Conservation (phyloP, 352 stramenopile species). For the Pythium aphanidermatum region DNA sequence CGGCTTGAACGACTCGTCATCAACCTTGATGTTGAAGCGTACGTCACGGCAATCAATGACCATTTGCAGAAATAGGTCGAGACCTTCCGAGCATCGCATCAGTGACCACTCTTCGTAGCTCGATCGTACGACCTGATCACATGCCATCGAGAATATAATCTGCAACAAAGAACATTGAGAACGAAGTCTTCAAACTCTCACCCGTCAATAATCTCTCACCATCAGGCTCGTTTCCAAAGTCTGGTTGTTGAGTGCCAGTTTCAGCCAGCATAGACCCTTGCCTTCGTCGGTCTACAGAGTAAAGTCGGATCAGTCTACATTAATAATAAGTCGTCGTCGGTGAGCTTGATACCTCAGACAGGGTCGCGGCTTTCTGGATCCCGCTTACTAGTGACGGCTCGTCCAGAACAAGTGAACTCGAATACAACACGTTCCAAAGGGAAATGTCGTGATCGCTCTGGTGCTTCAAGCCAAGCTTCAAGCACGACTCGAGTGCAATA, state of each 20-base stretch:
- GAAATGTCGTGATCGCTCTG: constrained; percentile 40
- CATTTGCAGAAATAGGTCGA: constrained; percentile 70
- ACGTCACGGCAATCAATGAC: constrained; percentile 64
- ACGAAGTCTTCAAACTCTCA: no score
- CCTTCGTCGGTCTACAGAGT: constrained; percentile 43
- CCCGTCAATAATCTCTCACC: constrained; percentile 30
- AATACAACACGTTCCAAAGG: constrained; percentile 69
- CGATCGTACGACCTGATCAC: constrained; percentile 60
- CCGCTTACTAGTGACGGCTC: constrained; percentile 60
- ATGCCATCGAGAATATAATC: constrained; percentile 74
- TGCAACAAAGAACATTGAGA: constrained; percentile 10
- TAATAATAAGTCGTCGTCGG: constrained; percentile 1
- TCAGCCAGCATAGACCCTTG: constrained; percentile 71
- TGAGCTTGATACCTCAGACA: constrained; percentile 46
- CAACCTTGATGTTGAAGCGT: constrained; percentile 66
- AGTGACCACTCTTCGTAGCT: constrained; percentile 84
- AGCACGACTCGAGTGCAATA: constrained; percentile 47
- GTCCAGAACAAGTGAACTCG: constrained; percentile 66
- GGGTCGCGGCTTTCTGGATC: constrained; percentile 56
- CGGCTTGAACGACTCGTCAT: constrained; percentile 42
- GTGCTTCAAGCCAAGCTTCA: constrained; percentile 51
- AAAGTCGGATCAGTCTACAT: not conserved
- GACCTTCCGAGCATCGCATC: constrained; percentile 61
- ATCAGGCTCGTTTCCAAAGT: constrained; percentile 74
- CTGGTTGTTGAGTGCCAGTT: constrained; percentile 72